Evolutionary conservation across 78 protist genomes (phyloP).

Genomic region (Tieghemostelium lacteum): DNA sequence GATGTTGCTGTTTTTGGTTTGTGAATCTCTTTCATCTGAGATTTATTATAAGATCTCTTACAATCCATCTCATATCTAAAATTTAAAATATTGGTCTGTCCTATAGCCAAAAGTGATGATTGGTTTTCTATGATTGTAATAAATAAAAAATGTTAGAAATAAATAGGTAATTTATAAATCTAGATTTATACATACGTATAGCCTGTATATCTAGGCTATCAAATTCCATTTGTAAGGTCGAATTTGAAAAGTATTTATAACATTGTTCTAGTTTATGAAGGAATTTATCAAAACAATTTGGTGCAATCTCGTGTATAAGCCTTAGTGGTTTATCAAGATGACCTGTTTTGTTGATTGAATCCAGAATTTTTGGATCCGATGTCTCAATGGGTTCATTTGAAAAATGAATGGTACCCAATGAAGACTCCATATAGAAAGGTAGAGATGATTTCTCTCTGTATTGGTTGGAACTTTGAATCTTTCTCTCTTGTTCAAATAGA

Average conservation of each 20-base stretch:
- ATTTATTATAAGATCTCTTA: not conserved
- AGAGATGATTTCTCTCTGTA: not conserved
- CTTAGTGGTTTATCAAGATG: constrained; percentile 60
- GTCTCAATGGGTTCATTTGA: not conserved
- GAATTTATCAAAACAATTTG: constrained; percentile 28
- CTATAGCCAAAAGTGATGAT: constrained; percentile 44
- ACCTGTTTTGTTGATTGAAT: constrained; percentile 41
- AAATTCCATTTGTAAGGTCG: constrained; percentile 69
- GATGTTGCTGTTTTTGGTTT: not conserved
- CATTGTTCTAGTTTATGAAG: constrained; percentile 45
- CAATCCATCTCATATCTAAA: constrained; percentile 11
- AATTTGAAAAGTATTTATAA: constrained; percentile 38
- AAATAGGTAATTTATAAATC: not conserved
- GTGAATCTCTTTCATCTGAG: constrained; percentile 17
- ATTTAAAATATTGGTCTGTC: constrained; percentile 61
- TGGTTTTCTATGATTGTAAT: constrained; percentile 5
- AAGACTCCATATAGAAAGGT: constrained; percentile 22
- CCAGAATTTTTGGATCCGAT: constrained; percentile 31
- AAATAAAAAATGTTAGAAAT: not conserved
- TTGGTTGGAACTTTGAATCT: not conserved
- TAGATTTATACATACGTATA: constrained; percentile 17
- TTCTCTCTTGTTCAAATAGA: constrained; percentile 21
- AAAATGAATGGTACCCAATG: constrained; percentile 28
- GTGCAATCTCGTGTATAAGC: constrained; percentile 24
- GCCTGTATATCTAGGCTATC: constrained; percentile 41